Evolutionary conservation across 257 asterid genomes (phyloP).

Genomic region (Leonotis leonurus): DNA sequence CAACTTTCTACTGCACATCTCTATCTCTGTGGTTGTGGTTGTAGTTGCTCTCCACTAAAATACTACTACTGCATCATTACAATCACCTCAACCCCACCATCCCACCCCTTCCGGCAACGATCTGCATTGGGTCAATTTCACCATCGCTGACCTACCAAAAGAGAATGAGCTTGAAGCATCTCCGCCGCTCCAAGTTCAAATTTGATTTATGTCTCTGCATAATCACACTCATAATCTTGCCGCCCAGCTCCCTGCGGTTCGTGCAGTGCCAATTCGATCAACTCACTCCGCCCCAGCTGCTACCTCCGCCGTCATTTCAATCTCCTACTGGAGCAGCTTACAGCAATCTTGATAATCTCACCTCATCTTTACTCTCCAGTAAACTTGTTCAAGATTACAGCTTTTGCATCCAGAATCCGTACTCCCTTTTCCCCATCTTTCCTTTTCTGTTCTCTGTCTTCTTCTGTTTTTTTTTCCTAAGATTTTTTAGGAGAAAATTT

Average conservation of each 20-base stretch:
- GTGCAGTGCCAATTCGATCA: constrained; percentile 38
- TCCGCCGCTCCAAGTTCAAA: constrained; percentile 11
- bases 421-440: constrained; percentile 2
- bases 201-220: constrained; percentile 10
- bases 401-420: constrained; percentile 64
- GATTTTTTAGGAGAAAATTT: not conserved
- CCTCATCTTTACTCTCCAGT: constrained; percentile 35
- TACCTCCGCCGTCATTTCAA: constrained; percentile 20
- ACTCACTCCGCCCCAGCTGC: constrained; percentile 25
- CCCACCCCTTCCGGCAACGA: not conserved
- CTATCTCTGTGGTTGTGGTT: too few relatives aligned
- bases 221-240: not conserved
- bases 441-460: not conserved
- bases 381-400: constrained; percentile 41
- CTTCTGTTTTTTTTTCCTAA: not conserved
- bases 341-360: constrained; percentile 41
- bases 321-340: constrained; percentile 34
- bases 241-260: constrained; percentile 23
- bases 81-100: too few relatives aligned
- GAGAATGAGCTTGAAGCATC: constrained; percentile 32
- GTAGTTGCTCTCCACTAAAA: not conserved
- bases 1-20: not conserved
- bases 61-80: not conserved
- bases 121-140: not conserved
- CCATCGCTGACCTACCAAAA: not conserved